Base-by-base conservation (phyloP, 495 filamentous ascomycete genomes). In the Daldinia bambusicola region DNA sequence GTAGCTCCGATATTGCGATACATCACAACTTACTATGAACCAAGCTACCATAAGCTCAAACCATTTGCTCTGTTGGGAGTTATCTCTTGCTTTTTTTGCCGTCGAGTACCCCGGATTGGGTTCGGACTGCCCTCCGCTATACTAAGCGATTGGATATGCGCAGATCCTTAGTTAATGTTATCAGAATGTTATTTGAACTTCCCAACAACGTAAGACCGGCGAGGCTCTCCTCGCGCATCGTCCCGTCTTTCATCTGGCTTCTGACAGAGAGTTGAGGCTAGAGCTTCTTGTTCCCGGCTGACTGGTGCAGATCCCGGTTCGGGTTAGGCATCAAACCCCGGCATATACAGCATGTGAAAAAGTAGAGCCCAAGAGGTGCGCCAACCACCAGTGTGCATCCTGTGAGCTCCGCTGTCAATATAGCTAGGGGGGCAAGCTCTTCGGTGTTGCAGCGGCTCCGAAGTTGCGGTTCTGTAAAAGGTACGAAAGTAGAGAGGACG, bases 81-180 rank as follows among this genome's bases (percentile, higher is more conserved):
- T 18, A 16, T 22, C 22, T 45, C 38, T 31, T 56, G 30, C 56
- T 61, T 63, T 60, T 45, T 18, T 50, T 38, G 26, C 3, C 31
- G 30, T 6, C 16, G 4, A 32, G 36, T 63, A 63, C 63, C 31
- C 57, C 41, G 18, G 50, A 66, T 69, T 61, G 12, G 57, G 7
- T 18, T 5, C 57, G 57, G 61, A 41, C 8, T 18, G n/a, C 12
- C 20, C 57, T 38, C 66, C 66, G 61, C 4, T 61, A n/a, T 9
- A 57, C 26, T 6, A 40, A 72, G 22, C 38, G 30, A 72, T 68
- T 64, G 61, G 60, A 37, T 30, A n/a, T 32, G 13, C 30, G 40
- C 58, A 41, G 51, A 14, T 52, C 31, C 32, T 30, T 51, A 10
- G 34, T 32, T 26, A 34, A 18, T 34, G n/a, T 50, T 31, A 40